A percentile compares a stretch with the other conserved stretches of the same genome.
Evolutionary conservation across 2,329 filamentous ascomycete genomes (phyloP).

Genomic region (Chaetothyriales sp.): DNA sequence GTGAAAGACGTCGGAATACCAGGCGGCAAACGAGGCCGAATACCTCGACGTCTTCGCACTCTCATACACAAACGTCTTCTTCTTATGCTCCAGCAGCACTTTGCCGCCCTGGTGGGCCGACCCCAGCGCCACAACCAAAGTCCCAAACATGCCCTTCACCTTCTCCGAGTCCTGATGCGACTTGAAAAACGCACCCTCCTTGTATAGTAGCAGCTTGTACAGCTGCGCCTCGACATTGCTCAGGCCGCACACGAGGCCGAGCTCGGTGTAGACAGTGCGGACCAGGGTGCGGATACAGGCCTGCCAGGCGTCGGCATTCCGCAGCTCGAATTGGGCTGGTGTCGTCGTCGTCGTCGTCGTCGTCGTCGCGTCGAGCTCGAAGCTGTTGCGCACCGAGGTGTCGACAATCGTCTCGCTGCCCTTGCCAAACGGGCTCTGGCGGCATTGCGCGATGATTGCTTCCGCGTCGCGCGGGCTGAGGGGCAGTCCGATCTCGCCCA

Average conservation of each 20-base stretch:
- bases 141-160: constrained; percentile 35
- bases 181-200: constrained; percentile 36
- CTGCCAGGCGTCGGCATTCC: constrained; percentile 22
- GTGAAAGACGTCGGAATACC: constrained; percentile 40
- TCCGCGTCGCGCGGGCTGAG: constrained; percentile 10
- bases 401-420: constrained; percentile 29
- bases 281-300: constrained; percentile 1
- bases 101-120: constrained; percentile 35
- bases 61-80: constrained; percentile 20
- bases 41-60: constrained; percentile 21
- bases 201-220: constrained; percentile 37
- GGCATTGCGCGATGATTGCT: constrained; percentile 12
- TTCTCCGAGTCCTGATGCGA: constrained; percentile 35
- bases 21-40: constrained; percentile 17
- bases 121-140: constrained; percentile 34
- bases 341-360: no score
- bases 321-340: constrained; percentile 26
- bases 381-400: constrained; percentile 28
- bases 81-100: constrained; percentile 28
- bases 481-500: constrained; percentile 12
- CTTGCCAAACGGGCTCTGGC: constrained; percentile 23
- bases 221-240: constrained; percentile 23
- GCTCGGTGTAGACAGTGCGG: constrained; percentile 1
- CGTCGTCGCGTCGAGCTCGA: constrained; percentile 30
- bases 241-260: constrained; percentile 14